Evolutionary conservation across 352 stramenopile genomes (phyloP).

Genomic region (Pythium coloratum): DNA sequence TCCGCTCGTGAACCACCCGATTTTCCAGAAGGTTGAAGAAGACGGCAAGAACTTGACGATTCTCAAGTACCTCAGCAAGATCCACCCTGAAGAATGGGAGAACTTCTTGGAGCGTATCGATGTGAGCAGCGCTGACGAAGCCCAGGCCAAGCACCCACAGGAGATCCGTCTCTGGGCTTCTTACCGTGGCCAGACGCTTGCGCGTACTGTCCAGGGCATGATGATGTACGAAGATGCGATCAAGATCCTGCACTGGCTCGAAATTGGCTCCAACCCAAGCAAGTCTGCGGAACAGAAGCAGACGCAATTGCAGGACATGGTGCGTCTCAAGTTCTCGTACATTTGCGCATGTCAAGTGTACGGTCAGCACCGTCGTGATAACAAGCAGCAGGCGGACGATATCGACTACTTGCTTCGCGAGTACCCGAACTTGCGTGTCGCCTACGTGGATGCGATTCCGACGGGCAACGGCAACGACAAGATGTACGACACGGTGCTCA

Average conservation of each 20-base stretch:
- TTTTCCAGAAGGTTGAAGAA: constrained; percentile 84
- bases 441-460: constrained; percentile 77
- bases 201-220: constrained; percentile 81
- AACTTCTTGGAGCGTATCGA: constrained; percentile 86
- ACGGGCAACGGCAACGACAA: constrained; percentile 41
- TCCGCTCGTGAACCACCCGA: constrained; percentile 80
- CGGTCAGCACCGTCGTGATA: constrained; percentile 67
- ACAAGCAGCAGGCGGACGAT: constrained; percentile 69
- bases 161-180: constrained; percentile 83
- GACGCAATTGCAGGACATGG: constrained; percentile 78
- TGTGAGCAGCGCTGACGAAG: constrained; percentile 69
- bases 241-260: constrained; percentile 85
- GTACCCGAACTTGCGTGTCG: constrained; percentile 84
- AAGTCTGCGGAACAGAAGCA: constrained; percentile 79
- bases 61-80: constrained; percentile 84
- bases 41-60: constrained; percentile 86
- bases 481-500: constrained; percentile 68
- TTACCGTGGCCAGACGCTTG: constrained; percentile 78
- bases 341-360: constrained; percentile 86
- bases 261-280: constrained; percentile 70
- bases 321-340: constrained; percentile 87
- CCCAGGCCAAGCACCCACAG: constrained; percentile 65
- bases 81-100: constrained; percentile 83
- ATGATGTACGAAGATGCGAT: constrained; percentile 89
- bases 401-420: constrained; percentile 81